Conservation (phyloP, 106 monocot genomes). For the Vanilla planifolia region DNA sequence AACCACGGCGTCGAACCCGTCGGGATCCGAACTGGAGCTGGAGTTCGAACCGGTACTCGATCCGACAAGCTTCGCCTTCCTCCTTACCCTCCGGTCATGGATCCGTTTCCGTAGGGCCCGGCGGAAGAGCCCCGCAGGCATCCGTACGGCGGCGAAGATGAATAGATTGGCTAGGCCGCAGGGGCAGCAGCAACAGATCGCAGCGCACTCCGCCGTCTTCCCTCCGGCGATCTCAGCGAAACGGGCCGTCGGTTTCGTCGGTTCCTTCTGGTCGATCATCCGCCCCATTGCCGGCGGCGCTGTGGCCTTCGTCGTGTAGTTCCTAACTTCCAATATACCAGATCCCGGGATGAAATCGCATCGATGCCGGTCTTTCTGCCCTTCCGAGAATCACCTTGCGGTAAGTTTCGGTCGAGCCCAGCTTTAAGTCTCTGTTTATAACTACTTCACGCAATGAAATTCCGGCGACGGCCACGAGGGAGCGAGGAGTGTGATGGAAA, state of each 20-base stretch:
- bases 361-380: too few species aligned
- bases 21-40: constrained; percentile 3
- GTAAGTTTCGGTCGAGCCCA: too few species aligned
- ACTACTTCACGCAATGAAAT: too few species aligned
- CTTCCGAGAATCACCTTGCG: too few species aligned
- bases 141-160: not conserved
- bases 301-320: too few species aligned
- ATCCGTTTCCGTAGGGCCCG: constrained; percentile 2
- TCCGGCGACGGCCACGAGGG: too few species aligned
- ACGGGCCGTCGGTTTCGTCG: not conserved
- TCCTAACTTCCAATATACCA: too few species aligned
- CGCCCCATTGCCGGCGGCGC: not conserved
- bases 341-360: too few species aligned
- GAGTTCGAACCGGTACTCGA: not conserved
- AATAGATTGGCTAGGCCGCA: not conserved
- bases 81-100: constrained; percentile 1
- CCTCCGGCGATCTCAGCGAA: constrained; percentile 1
- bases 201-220: constrained; percentile 9
- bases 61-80: not conserved
- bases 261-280: not conserved
- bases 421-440: too few species aligned
- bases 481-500: too few species aligned
- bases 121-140: constrained; percentile 6
- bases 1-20: not conserved
- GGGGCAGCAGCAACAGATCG: constrained; percentile 11